These are phyloP conservation scores for Nitzschia sp. DNA, from an alignment of 108 stramenopile species.

Conservation along the genomic window DNA sequence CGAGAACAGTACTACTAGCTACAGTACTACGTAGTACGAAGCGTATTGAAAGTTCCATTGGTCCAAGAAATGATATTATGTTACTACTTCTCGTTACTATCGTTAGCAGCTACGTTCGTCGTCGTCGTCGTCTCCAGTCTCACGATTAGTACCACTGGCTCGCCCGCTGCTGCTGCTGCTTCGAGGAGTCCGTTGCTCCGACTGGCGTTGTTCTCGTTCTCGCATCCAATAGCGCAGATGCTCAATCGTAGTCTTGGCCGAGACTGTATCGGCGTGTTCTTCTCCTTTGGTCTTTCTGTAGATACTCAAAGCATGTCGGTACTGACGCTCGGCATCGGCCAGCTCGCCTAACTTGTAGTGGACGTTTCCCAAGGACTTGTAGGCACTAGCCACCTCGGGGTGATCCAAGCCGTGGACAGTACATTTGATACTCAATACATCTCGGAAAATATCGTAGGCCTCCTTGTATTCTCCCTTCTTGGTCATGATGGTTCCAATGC, in stretches of 20 bases:
- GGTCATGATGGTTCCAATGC: conserved; percentile 73
- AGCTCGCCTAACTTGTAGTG: conserved; percentile 82
- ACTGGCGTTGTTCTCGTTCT: conserved; percentile 46
- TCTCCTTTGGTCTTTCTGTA: conserved; percentile 65
- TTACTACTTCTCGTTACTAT: too few relatives aligned
- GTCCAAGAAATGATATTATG: too few relatives aligned
- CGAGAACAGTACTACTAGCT: too few relatives aligned
- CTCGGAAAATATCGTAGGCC: conserved; percentile 71
- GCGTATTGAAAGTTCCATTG: too few relatives aligned
- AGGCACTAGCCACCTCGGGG: conserved; percentile 77
- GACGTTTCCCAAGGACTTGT: conserved; percentile 83
- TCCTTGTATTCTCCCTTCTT: conserved; percentile 68
- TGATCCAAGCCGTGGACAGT: conserved; percentile 63
- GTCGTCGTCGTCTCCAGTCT: conserved; percentile 18
- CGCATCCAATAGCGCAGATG: conserved; percentile 63
- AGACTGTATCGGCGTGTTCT: conserved; percentile 56
- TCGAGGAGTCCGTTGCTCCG: conserved; percentile 40
- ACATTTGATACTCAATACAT: conserved; percentile 73
- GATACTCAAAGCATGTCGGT: conserved; percentile 73
- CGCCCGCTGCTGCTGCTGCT: not conserved
- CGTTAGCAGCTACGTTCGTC: conserved; percentile 52
- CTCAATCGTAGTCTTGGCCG: conserved; percentile 60
- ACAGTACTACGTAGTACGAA: too few relatives aligned
- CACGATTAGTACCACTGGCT: too few relatives aligned
- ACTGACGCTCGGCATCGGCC: conserved; percentile 67